A percentile compares a stretch with the other conserved stretches of the same genome.
phyloP scores from a whole-genome alignment of 768 basidiomycete genomes.

The Calocera viscosa region DNA sequence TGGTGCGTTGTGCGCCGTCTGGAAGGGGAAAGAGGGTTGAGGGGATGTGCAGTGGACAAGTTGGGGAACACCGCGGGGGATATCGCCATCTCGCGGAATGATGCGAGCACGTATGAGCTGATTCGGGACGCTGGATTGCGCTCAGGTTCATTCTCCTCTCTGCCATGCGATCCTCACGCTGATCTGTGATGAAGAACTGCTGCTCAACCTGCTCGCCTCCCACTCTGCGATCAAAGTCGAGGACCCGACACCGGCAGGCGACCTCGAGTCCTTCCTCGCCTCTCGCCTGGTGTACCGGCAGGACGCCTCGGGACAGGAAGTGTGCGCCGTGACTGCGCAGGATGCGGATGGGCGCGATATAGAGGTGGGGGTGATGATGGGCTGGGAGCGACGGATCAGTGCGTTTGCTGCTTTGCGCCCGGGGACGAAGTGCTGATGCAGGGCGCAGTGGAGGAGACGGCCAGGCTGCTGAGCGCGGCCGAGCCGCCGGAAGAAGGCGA shows the following conservation, averaged over 20 bases:
- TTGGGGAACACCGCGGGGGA: constrained; percentile 77
- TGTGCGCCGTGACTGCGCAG: constrained; percentile 55
- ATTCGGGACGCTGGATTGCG: constrained; percentile 91
- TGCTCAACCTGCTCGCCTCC: constrained; percentile 51
- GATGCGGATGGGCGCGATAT: constrained; percentile 33
- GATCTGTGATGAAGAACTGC: constrained; percentile 16
- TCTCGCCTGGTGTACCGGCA: constrained; percentile 54
- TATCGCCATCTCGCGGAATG: constrained; percentile 75
- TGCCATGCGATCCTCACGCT: constrained; percentile 22
- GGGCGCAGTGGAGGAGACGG: constrained; percentile 61
- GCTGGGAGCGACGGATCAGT: constrained; percentile 86
- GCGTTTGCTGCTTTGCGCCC: constrained; percentile 18
- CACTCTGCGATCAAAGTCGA: constrained; percentile 37
- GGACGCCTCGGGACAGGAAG: constrained; percentile 66
- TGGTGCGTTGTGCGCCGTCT: constrained; percentile 33
- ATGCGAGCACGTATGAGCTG: constrained; percentile 54
- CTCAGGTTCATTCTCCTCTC: no score
- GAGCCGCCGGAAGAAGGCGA: constrained; percentile 34
- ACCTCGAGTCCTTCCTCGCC: constrained; percentile 55
- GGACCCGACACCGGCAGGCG: constrained; percentile 48
- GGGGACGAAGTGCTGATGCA: constrained; percentile 21
- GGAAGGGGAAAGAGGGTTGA: constrained; percentile 17
- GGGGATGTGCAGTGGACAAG: constrained; percentile 47
- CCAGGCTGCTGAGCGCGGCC: constrained; percentile 43
- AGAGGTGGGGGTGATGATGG: constrained; percentile 99